Evolutionary conservation across 805 yeast genomes (phyloP).

Genomic region (Candida piceae): DNA sequence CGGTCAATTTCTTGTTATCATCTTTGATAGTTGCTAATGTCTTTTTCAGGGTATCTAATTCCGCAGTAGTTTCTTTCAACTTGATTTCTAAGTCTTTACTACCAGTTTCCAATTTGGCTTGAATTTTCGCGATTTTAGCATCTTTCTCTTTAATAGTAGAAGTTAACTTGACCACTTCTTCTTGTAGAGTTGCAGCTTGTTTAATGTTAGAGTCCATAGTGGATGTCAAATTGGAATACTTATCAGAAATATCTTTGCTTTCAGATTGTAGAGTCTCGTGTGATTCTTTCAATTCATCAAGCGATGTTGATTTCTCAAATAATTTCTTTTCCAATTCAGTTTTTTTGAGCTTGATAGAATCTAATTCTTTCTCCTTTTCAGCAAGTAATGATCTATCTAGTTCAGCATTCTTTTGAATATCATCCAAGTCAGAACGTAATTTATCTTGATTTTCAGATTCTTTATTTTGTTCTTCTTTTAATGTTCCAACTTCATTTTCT

Average conservation of each 20-base stretch:
- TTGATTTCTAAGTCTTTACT: constrained; percentile 32
- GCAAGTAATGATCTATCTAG: constrained; percentile 28
- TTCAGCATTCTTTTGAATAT: constrained; percentile 24
- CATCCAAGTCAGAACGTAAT: constrained; percentile 30
- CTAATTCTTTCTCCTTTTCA: constrained; percentile 24
- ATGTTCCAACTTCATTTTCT: constrained; percentile 47
- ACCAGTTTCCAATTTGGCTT: constrained; percentile 26
- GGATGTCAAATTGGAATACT: constrained; percentile 17
- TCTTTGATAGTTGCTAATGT: constrained; percentile 6
- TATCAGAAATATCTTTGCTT: constrained; percentile 11
- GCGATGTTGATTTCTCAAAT: constrained; percentile 4
- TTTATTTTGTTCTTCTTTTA: constrained; percentile 34
- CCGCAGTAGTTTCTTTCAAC: no score
- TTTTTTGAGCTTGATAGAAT: constrained; percentile 4
- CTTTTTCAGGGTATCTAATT: no score
- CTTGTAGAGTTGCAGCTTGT: constrained; percentile 12
- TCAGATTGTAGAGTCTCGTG: constrained; percentile 12
- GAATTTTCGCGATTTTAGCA: constrained; percentile 26
- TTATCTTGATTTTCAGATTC: constrained; percentile 41
- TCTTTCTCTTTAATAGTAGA: constrained; percentile 30
- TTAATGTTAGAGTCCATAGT: constrained; percentile 8
- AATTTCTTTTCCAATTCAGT: constrained; percentile 12
- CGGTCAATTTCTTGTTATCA: constrained; percentile 41
- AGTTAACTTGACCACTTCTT: constrained; percentile 30
- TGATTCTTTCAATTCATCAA: constrained; percentile 6